Base-by-base conservation (phyloP, 2,329 filamentous ascomycete genomes). In the Fonsecaea monophora region DNA sequence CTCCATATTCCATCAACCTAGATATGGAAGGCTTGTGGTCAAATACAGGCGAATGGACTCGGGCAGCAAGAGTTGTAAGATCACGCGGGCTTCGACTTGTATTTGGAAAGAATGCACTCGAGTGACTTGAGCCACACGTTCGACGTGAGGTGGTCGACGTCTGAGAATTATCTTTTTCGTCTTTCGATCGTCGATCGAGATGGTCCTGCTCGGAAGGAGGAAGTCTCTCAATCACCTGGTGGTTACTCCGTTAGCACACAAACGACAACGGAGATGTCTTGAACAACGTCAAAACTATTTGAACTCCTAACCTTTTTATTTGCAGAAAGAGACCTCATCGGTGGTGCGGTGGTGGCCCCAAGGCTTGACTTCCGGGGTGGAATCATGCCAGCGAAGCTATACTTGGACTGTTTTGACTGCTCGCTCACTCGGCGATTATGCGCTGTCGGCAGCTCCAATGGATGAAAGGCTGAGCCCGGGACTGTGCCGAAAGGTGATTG, bases 401-500 rank as follows among this genome's bases (percentile, higher is more conserved):
- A 58, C 45, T 64, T 69, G 4, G 72, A 70, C 37, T 66, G 60
- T 48, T 65, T 69, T 15, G 72, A 70, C 53, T 66, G 64, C 53
- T 71, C 68, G 61, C 70, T 72, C 42, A 60, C 40, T 7, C 69
- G 59, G 35, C 72, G 69, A 53, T 70, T 72, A 57, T 72, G 68
- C 37, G 56, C 45, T 3, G 71, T 71, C 37, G 71, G 70, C 37
- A 72, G 54, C 45, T 72, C 72, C 32, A 60, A 40, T 7, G 69
- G 72, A 34, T 62, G 53, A 50, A 72, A 73, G 9, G n/a, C 55
- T 25, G 72, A 73, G 2, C 71, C 71, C 56, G 58, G 64, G 37
- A 68, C n/a, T 5, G 63, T 74, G n/a, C 71, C 69, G 56, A 73
- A 74, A 10, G 72, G 72, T 21, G 68, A 71, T 53, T 71, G 71